Percentiles rank a stretch among this genome's conserved stretches.
These are phyloP conservation scores for Thraustotheca clavata DNA, from an alignment of 352 stramenopile genomes.

Conservation along the genomic window DNA sequence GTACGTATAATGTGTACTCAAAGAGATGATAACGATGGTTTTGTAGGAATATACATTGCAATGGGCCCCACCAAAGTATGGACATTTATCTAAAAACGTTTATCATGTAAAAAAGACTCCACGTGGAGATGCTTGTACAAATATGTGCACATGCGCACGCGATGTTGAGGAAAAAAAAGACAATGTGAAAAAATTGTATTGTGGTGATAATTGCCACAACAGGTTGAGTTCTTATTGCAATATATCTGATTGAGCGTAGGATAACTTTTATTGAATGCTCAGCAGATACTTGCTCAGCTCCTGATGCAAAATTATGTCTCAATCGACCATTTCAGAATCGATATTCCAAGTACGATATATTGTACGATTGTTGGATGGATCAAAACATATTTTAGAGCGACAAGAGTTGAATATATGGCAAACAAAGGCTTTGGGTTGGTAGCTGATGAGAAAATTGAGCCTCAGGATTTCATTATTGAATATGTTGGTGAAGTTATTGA, in stretches of 20 bases:
- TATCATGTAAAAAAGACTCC: slow-evolving; percentile 57
- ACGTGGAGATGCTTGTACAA: slow-evolving; percentile 43
- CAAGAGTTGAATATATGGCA: slow-evolving; percentile 60
- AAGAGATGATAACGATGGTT: background rate
- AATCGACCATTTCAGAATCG: slow-evolving; percentile 66
- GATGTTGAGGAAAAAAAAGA: slow-evolving; percentile 28
- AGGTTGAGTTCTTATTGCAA: slow-evolving; percentile 10
- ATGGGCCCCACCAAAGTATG: slow-evolving; percentile 46
- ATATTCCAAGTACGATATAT: slow-evolving; percentile 37
- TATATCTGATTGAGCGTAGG: slow-evolving; percentile 21
- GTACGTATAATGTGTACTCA: slow-evolving; percentile 17
- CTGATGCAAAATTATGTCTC: slow-evolving; percentile 50
- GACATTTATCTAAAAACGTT: slow-evolving; percentile 61
- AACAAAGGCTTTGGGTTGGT: slow-evolving; percentile 88
- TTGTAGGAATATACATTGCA: slow-evolving; percentile 25
- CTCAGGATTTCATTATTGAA: slow-evolving; percentile 87
- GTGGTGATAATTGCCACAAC: slow-evolving; percentile 70
- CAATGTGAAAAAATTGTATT: slow-evolving; percentile 41
- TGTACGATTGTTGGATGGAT: background rate
- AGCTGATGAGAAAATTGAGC: slow-evolving; percentile 60
- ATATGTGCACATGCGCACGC: slow-evolving; percentile 71
- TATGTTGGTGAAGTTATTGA: slow-evolving; percentile 93
- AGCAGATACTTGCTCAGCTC: slow-evolving; percentile 63
- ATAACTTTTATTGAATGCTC: slow-evolving; percentile 81
- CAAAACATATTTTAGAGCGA: slow-evolving; percentile 23